phyloP scores from a whole-genome alignment of 2,329 filamentous ascomycete genomes.

The Diplodia corticola region DNA sequence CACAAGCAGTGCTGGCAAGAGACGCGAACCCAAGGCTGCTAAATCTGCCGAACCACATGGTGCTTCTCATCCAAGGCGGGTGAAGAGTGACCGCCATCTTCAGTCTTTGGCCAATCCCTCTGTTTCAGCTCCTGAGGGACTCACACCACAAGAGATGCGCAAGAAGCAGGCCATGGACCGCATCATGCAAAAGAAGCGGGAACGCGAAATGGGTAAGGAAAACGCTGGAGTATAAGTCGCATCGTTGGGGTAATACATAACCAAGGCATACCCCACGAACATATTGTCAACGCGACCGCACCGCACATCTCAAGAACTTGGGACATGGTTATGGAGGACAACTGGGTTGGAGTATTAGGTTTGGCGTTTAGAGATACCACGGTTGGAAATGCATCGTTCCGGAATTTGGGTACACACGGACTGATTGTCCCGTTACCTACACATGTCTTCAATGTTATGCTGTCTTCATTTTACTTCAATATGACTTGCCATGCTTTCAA shows the following conservation, averaged over 20 bases:
- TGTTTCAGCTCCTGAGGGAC: not conserved
- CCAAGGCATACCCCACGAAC: no score
- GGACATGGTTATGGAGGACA: not conserved
- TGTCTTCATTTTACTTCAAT: not conserved
- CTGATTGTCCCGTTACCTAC: not conserved
- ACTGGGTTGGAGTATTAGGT: not conserved
- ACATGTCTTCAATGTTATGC: not conserved
- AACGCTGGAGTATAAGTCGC: not conserved
- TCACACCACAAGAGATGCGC: constrained; percentile 2
- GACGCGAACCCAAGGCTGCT: not conserved
- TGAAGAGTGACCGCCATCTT: constrained; percentile 10
- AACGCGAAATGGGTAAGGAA: constrained; percentile 20
- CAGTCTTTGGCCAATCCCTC: not conserved
- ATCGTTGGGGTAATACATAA: not conserved
- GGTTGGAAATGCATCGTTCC: not conserved
- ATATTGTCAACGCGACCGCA: not conserved
- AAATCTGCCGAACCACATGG: not conserved
- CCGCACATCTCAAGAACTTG: not conserved
- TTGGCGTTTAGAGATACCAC: constrained; percentile 9
- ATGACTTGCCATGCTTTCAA: not conserved
- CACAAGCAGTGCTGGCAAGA: not conserved
- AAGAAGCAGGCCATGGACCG: constrained; percentile 15
- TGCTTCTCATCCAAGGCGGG: not conserved
- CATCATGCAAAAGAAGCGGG: constrained; percentile 13
- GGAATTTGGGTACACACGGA: not conserved